phyloP scores from a whole-genome alignment of 805 yeast genomes.

The Candida peoriensis region DNA sequence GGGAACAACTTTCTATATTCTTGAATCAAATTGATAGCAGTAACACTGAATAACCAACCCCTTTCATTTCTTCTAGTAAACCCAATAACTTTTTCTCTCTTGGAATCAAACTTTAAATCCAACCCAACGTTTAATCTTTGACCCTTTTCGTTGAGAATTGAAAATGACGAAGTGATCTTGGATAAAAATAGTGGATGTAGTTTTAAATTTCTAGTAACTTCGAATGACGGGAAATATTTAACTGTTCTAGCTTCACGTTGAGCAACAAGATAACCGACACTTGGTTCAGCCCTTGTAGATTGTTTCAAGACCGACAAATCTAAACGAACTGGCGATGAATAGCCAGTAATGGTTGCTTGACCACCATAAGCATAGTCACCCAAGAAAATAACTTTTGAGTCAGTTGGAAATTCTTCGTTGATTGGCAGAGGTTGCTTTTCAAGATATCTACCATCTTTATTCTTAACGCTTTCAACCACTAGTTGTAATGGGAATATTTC shows the following conservation, averaged over 20 bases:
- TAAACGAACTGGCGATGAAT: conserved; percentile 41
- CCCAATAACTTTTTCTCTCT: conserved; percentile 81
- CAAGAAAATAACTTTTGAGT: conserved; percentile 66
- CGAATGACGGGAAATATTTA: conserved; percentile 59
- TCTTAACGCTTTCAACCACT: conserved; percentile 66
- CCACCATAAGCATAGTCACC: conserved; percentile 89
- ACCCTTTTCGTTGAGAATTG: conserved; percentile 50
- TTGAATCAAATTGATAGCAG: conserved; percentile 61
- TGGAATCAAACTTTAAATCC: conserved; percentile 75
- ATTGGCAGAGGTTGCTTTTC: conserved; percentile 75
- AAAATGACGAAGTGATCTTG: conserved; percentile 67
- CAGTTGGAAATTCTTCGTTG: conserved; percentile 75
- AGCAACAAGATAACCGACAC: conserved; percentile 58
- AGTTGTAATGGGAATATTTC: conserved; percentile 73
- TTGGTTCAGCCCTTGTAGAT: conserved; percentile 49
- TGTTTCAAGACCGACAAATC: conserved; percentile 50
- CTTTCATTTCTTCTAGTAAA: conserved; percentile 61
- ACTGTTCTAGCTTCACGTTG: conserved; percentile 49
- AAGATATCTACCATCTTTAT: conserved; percentile 67
- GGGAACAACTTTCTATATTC: conserved; percentile 63
- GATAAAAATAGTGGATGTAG: conserved; percentile 66
- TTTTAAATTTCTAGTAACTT: conserved; percentile 52
- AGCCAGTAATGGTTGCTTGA: conserved; percentile 62
- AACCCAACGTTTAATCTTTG: conserved; percentile 69
- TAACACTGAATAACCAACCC: conserved; percentile 80